Evolutionary conservation across 2,329 filamentous ascomycete species (phyloP).

Genomic region (Aspergillus spinulosporus): DNA sequence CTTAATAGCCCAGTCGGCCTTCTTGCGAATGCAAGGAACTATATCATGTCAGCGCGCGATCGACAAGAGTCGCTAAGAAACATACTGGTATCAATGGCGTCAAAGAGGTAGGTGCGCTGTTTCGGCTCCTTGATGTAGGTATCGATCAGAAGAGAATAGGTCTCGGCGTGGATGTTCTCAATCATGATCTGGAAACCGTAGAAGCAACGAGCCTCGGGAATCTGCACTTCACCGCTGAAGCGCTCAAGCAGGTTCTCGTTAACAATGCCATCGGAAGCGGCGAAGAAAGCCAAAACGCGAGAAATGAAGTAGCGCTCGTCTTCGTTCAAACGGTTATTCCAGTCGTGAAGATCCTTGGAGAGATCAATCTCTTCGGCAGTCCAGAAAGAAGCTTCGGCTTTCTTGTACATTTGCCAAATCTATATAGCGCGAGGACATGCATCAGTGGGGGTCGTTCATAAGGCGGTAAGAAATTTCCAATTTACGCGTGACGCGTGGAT

Average conservation of each 20-base stretch:
- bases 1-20: conserved; percentile 94
- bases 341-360: conserved; percentile 98
- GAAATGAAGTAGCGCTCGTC: conserved; percentile 99
- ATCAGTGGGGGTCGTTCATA: conserved; percentile 40
- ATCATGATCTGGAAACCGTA: conserved; percentile 99
- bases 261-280: conserved; percentile 97
- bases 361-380: conserved; percentile 99
- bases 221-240: conserved; percentile 94
- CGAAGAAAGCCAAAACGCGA: conserved; percentile 98
- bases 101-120: conserved; percentile 92
- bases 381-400: conserved; percentile 99
- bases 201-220: conserved; percentile 98
- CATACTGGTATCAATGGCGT: conserved; percentile 95
- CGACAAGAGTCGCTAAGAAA: conserved; percentile 20
- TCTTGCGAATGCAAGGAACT: conserved; percentile 97
- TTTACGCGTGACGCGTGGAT: conserved; percentile 69
- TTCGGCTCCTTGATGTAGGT: conserved; percentile 98
- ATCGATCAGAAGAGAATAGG: conserved; percentile 97
- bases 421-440: conserved; percentile 50
- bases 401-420: conserved; percentile 99
- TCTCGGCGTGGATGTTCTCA: conserved; percentile 99
- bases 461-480: conserved; percentile 43
- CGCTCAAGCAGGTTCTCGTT: conserved; percentile 99
- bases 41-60: conserved; percentile 29
- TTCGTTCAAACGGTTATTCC: conserved; percentile 95